Percentiles rank a stretch among this genome's conserved stretches.
These are phyloP conservation scores for Penicillium sp. DNA, from an alignment of 2,329 filamentous ascomycete species.

Conservation along the genomic window DNA sequence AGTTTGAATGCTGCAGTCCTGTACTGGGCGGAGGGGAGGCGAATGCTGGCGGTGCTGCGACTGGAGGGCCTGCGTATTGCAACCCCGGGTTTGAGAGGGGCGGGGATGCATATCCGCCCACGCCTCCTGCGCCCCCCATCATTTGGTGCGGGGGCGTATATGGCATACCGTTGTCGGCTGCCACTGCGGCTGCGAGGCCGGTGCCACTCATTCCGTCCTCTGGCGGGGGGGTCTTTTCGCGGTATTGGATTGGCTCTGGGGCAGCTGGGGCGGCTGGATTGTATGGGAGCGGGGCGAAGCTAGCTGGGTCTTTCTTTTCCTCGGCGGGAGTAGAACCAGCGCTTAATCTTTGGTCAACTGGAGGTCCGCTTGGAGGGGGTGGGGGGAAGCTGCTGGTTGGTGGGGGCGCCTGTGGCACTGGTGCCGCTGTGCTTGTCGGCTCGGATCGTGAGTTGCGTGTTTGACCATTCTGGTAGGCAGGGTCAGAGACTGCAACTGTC, in stretches of 20 bases:
- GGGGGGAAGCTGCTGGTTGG: slow-evolving; percentile 27
- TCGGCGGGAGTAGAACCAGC: slow-evolving; percentile 17
- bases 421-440: slow-evolving; percentile 16
- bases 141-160: slow-evolving; percentile 34
- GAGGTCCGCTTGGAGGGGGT: slow-evolving; percentile 28
- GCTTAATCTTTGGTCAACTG: slow-evolving; percentile 16
- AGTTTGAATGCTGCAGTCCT: slow-evolving; percentile 28
- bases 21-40: slow-evolving; percentile 40
- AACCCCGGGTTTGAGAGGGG: slow-evolving; percentile 18
- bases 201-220: slow-evolving; percentile 53
- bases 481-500: slow-evolving; percentile 59
- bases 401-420: slow-evolving; percentile 20
- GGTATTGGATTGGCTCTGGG: slow-evolving; percentile 62
- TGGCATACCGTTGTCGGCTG: slow-evolving; percentile 38
- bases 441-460: slow-evolving; percentile 41
- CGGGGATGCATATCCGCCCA: slow-evolving; percentile 25
- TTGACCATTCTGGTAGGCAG: slow-evolving; percentile 48
- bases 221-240: slow-evolving; percentile 67
- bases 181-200: slow-evolving; percentile 45
- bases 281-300: slow-evolving; percentile 58
- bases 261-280: slow-evolving; percentile 66
- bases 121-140: slow-evolving; percentile 13
- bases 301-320: slow-evolving; percentile 32
- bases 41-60: slow-evolving; percentile 26
- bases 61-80: slow-evolving; percentile 24